Evolutionary conservation across 2,329 filamentous ascomycete species (phyloP).

Genomic region (Albophoma yamanashiensis): DNA sequence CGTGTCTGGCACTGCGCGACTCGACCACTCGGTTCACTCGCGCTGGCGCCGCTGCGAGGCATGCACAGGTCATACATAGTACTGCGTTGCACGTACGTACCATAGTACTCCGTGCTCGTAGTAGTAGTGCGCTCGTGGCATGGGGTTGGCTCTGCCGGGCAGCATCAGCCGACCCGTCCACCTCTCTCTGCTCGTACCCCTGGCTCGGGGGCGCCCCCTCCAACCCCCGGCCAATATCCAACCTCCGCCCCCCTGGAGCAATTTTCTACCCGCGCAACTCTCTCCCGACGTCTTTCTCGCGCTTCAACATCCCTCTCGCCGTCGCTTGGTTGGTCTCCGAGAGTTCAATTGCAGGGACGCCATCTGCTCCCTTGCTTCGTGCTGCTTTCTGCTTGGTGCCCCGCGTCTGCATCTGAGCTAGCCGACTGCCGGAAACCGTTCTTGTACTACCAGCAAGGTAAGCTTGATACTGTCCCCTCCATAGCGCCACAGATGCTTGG

Average conservation of each 20-base stretch:
- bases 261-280: constrained; percentile 1
- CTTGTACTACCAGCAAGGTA: background rate
- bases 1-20: background rate
- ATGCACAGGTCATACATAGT: background rate
- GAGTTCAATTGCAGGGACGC: background rate
- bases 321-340: background rate
- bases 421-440: background rate
- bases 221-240: background rate
- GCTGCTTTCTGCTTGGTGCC: background rate
- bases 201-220: background rate
- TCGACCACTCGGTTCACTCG: background rate
- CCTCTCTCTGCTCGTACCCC: background rate
- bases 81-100: too few species aligned
- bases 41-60: background rate
- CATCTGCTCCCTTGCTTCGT: background rate
- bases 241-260: constrained; percentile 4
- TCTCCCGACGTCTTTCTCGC: background rate
- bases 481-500: background rate
- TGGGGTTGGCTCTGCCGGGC: background rate
- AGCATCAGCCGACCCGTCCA: background rate
- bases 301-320: background rate
- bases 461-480: background rate
- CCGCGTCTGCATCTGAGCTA: background rate
- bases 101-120: too few species aligned
- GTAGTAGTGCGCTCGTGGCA: background rate